These are phyloP conservation scores for Talaromyces sp. DNA, from an alignment of 2,329 filamentous ascomycete species.

Conservation along the genomic window DNA sequence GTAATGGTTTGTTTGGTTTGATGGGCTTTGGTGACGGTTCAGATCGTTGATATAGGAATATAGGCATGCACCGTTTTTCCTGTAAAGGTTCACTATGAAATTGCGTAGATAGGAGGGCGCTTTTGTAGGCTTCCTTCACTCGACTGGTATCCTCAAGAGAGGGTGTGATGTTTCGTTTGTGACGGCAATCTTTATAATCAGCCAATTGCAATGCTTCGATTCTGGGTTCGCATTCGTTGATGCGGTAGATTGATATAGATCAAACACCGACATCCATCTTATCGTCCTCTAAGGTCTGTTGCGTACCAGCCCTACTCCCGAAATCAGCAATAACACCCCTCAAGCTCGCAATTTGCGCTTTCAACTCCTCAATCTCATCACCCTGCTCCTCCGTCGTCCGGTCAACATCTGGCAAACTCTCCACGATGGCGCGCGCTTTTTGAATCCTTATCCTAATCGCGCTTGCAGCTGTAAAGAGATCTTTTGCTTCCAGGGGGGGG, in stretches of 20 bases:
- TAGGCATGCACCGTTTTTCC: not conserved
- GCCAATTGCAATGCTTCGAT: not conserved
- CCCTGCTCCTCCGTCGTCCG: slow-evolving; percentile 45
- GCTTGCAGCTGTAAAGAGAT: slow-evolving; percentile 74
- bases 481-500: slow-evolving; percentile 63
- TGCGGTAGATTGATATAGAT: not conserved
- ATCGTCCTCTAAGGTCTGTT: slow-evolving; percentile 2
- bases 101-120: not conserved
- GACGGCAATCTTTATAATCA: not conserved
- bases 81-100: not conserved
- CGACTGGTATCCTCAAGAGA: not conserved
- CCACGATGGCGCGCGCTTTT: slow-evolving; percentile 60
- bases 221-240: not conserved
- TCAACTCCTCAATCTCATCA: slow-evolving; percentile 42
- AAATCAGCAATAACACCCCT: slow-evolving; percentile 42
- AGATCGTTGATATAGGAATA: not conserved
- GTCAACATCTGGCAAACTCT: slow-evolving; percentile 44
- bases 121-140: not conserved
- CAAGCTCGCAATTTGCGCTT: slow-evolving; percentile 39
- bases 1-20: not conserved
- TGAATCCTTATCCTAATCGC: slow-evolving; percentile 79
- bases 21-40: not conserved
- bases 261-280: slow-evolving; percentile 26
- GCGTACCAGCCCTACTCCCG: slow-evolving; percentile 28
- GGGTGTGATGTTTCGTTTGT: not conserved